Evolutionary conservation across 202 grass and related monocot genomes (phyloP).

Genomic region (Dendrocalamus latiflorus): DNA sequence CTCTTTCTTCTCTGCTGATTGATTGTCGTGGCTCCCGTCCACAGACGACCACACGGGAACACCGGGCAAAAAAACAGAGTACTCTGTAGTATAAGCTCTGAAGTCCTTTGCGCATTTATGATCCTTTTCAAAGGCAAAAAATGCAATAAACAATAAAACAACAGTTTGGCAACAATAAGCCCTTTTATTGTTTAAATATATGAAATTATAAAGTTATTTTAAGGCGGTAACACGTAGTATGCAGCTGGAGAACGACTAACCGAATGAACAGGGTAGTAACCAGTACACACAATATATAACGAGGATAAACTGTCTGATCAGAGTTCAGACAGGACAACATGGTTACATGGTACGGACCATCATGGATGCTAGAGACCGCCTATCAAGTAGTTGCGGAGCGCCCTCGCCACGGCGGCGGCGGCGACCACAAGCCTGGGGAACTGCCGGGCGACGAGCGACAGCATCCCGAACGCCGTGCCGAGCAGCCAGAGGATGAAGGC

Average conservation of each 20-base stretch:
- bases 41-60: too few relatives aligned
- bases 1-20: too few relatives aligned
- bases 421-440: neutral
- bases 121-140: neutral
- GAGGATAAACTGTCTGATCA: neutral
- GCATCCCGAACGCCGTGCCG: neutral
- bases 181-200: neutral
- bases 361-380: neutral
- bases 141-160: neutral
- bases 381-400: neutral
- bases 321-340: neutral
- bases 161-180: neutral
- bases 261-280: neutral
- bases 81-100: neutral
- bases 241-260: too few relatives aligned
- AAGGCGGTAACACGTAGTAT: neutral
- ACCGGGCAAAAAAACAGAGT: too few relatives aligned
- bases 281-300: neutral
- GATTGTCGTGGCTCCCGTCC: too few relatives aligned
- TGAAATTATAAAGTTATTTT: neutral
- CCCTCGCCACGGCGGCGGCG: neutral
- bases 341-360: too few relatives aligned
- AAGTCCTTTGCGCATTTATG: neutral
- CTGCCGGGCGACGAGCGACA: neutral
- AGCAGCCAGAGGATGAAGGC: neutral